A percentile compares a stretch with the other conserved stretches of the same genome.
These are phyloP conservation scores for Parietichytrium sp. DNA, from an alignment of 108 stramenopile species.

Conservation along the genomic window DNA sequence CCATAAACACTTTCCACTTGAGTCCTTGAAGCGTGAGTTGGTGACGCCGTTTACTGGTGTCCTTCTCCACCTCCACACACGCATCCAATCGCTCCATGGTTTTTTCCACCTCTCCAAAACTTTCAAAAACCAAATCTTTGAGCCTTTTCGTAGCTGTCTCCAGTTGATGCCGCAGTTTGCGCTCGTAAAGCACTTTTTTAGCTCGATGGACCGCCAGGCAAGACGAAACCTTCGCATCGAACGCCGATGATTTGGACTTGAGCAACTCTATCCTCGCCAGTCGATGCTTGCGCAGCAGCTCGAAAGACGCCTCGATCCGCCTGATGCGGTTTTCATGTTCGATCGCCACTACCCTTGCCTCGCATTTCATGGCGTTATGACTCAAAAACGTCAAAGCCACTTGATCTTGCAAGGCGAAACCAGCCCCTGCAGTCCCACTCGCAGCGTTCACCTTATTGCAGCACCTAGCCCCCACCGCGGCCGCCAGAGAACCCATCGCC, in stretches of 20 bases:
- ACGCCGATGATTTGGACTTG: background rate
- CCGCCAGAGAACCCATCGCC: too few relatives aligned
- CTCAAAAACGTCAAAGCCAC: too few relatives aligned
- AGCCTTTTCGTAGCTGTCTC: background rate
- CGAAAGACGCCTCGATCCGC: background rate
- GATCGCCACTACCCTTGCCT: too few relatives aligned
- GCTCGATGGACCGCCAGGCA: background rate
- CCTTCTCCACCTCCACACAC: background rate
- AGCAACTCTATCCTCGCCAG: background rate
- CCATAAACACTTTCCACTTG: background rate
- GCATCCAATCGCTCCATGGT: background rate
- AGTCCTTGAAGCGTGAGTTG: background rate
- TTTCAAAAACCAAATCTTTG: background rate
- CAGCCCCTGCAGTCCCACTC: too few relatives aligned
- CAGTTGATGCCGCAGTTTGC: background rate
- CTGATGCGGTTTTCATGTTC: too few relatives aligned
- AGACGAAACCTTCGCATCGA: background rate
- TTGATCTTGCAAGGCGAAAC: too few relatives aligned
- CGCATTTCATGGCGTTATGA: too few relatives aligned
- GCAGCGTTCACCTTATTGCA: too few relatives aligned
- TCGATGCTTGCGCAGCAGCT: background rate
- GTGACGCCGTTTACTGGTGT: background rate
- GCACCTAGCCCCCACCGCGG: too few relatives aligned
- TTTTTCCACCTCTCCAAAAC: slow-evolving; percentile 11
- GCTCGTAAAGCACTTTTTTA: background rate